Percentiles rank a stretch among this genome's conserved stretches.
Conservation (phyloP, 352 stramenopile species). For the Thalassiosira hispida region DNA sequence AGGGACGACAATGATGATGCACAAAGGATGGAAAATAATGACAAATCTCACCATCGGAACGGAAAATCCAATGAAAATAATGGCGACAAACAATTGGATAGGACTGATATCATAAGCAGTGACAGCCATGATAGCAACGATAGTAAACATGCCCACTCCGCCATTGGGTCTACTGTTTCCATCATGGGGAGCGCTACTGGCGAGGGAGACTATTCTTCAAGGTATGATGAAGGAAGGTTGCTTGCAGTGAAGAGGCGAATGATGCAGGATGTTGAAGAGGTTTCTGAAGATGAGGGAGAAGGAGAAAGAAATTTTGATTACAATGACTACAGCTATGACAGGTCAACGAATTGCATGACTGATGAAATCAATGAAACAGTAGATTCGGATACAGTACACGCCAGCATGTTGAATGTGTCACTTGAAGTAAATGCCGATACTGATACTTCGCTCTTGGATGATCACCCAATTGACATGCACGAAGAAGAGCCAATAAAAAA, state of each 20-base stretch:
- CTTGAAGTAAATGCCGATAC: conserved; percentile 43
- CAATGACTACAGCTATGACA: background rate
- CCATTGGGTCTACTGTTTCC: conserved; percentile 40
- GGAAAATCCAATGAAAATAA: too few relatives aligned
- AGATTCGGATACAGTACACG: background rate
- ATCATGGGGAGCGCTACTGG: conserved; percentile 42
- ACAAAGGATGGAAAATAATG: too few relatives aligned
- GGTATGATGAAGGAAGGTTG: conserved; percentile 25
- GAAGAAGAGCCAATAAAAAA: background rate
- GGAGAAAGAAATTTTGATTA: background rate
- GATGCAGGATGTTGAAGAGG: conserved; percentile 50
- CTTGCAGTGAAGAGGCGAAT: conserved; percentile 33
- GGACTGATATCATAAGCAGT: conserved; percentile 8
- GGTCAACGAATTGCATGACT: too few relatives aligned
- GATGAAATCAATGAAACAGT: background rate
- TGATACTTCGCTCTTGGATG: conserved; percentile 41
- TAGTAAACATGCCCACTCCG: conserved; percentile 7
- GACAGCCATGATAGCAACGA: conserved; percentile 20
- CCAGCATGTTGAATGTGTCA: conserved; percentile 33
- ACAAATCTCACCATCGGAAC: too few relatives aligned
- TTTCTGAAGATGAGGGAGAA: background rate
- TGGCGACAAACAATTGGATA: background rate
- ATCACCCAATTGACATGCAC: background rate
- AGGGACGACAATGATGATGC: too few relatives aligned
- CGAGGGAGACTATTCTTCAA: conserved; percentile 21